Evolutionary conservation across 202 grass and related monocot species (phyloP), one percentile per base, ranked within the genome.

Genomic region (Elaeis oleifera): DNA sequence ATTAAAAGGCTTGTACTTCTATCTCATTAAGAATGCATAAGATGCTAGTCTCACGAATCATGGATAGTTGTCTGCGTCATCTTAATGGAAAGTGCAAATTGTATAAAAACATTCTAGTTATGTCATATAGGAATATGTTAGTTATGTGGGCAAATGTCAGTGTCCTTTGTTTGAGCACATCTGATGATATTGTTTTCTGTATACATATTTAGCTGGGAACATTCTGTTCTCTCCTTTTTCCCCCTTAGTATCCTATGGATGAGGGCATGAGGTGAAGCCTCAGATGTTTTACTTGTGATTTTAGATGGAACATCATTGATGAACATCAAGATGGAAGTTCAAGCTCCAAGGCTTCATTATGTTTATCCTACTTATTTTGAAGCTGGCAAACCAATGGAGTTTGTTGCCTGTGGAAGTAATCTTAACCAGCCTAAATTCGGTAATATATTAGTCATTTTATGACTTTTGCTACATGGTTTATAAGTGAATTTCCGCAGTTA

Each of bases 311-410:
- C 53, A 18, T 55, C 52, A 39, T 56, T 68, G 52, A 68, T 28
- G 53, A 68, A 48, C 18, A 68, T 68, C 26, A 68, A 68, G 52
- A 68, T 68, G 65, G 65, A 68, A n/a, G 65, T 68, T 17, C 65
- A 68, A 28, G n/a, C 53, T 39, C 65, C 65, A 23, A 68, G 52
- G 24, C 65, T 68, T 56, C 65, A 68, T 56, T 68, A 68, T 68
- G 52, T 68, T 56, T 44, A 56, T 56, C 65, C 65, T 55, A 3
- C 18, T 55, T 56, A 56, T 56, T 68, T 68, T 68, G 65, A 68
- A 68, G 65, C 65, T 48, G 65, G 65, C 11, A 68, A 56, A 23
- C 53, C 65, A 15, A 32, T 68, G n/a, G 65, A 68, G 28, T 68
- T 68, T 56, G 53, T 68, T 68, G 65, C 28, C 27, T 68, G 65